A percentile compares a stretch with the other conserved stretches of the same genome.
Conservation (phyloP, 179 eudicot genomes). For the Spergularia azorica region DNA sequence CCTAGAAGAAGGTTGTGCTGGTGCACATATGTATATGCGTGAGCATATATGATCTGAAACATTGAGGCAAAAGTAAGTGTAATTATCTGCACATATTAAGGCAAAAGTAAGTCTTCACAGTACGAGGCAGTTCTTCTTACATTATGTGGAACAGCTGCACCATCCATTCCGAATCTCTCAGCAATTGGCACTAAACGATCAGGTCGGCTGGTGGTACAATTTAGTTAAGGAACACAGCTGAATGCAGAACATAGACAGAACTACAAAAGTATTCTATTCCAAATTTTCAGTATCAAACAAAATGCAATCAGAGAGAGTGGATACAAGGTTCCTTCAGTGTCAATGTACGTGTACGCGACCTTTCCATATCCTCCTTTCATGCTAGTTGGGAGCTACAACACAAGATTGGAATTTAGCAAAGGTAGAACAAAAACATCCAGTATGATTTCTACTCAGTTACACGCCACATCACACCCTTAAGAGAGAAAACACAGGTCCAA, state of each 20-base stretch:
- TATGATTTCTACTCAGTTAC: not conserved
- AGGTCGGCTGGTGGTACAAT: constrained; percentile 61
- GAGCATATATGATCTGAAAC: constrained; percentile 81
- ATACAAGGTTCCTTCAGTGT: constrained; percentile 82
- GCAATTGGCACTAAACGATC: constrained; percentile 91
- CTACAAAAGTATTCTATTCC: not conserved
- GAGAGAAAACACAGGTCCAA: not conserved
- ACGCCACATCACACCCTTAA: not conserved
- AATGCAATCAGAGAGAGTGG: constrained; percentile 33
- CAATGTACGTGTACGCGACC: constrained; percentile 57
- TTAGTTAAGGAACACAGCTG: constrained; percentile 34
- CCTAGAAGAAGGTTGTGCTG: constrained; percentile 93
- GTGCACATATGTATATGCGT: constrained; percentile 95
- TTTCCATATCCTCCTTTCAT: constrained; percentile 91
- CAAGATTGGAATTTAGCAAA: not conserved
- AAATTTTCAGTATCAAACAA: not conserved
- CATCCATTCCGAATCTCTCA: constrained; percentile 94
- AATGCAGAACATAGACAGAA: not conserved
- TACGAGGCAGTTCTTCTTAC: constrained; percentile 31
- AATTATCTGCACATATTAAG: not conserved
- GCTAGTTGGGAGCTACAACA: constrained; percentile 71
- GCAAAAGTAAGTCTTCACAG: not conserved
- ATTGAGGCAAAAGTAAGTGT: not conserved
- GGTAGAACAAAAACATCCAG: not conserved
- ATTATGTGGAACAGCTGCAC: constrained; percentile 91